phyloP scores from a whole-genome alignment of 208 protist species.

The Acanthamoeba rhysodes region DNA sequence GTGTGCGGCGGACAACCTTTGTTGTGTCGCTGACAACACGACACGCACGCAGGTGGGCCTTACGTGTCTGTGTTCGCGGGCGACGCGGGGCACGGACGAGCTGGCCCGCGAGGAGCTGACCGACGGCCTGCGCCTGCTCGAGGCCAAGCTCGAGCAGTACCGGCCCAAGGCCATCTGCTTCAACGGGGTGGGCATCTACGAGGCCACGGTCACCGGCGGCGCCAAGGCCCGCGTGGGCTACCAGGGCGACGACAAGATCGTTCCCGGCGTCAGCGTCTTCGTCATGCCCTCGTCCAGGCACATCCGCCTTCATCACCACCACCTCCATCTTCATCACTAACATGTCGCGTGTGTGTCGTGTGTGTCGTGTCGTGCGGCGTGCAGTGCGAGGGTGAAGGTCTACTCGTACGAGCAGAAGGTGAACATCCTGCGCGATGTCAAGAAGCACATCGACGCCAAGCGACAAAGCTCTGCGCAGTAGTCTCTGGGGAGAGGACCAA shows the following conservation, averaged over 20 bases:
- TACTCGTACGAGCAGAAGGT: slow-evolving; percentile 68
- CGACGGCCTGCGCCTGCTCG: slow-evolving; percentile 26
- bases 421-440: slow-evolving; percentile 20
- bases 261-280: slow-evolving; percentile 53
- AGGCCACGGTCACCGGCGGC: background rate
- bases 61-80: slow-evolving; percentile 22
- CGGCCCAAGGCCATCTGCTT: slow-evolving; percentile 60
- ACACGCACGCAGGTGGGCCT: background rate
- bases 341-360: background rate
- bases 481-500: too few relatives aligned
- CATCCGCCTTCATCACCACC: background rate
- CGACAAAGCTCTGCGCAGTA: background rate
- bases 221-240: slow-evolving; percentile 12
- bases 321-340: background rate
- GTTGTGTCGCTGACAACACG: background rate
- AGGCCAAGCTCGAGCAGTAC: slow-evolving; percentile 55
- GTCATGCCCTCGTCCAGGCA: slow-evolving; percentile 54
- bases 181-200: slow-evolving; percentile 63
- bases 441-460: background rate
- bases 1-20: background rate
- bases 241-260: slow-evolving; percentile 13
- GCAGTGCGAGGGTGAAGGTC: slow-evolving; percentile 57
- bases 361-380: background rate
- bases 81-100: background rate
- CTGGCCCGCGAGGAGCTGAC: slow-evolving; percentile 15